Percentiles rank a stretch among this genome's conserved stretches.
These are phyloP conservation scores for Termitomyces sp. DNA, from an alignment of 768 basidiomycete genomes.

Conservation along the genomic window DNA sequence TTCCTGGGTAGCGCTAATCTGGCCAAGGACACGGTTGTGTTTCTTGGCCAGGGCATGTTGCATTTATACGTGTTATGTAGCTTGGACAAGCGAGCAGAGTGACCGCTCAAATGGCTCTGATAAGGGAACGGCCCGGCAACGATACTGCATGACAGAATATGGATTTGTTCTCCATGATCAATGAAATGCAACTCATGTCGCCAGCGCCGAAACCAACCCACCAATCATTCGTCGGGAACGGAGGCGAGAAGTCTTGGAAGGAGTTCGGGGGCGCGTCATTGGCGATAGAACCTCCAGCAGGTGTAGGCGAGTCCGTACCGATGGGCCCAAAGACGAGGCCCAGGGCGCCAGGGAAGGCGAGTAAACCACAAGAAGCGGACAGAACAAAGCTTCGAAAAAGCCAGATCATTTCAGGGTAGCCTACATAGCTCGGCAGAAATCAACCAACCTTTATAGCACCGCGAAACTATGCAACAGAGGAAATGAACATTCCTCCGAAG, in stretches of 20 bases:
- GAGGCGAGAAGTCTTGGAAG: conserved; percentile 31
- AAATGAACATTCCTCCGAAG: conserved; percentile 8
- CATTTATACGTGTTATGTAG: too few relatives aligned
- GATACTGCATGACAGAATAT: conserved; percentile 18
- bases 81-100: too few relatives aligned
- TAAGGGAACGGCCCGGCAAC: conserved; percentile 33
- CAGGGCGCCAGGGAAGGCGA: conserved; percentile 6
- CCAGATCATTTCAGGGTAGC: conserved; percentile 15
- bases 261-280: conserved; percentile 29
- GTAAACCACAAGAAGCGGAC: conserved; percentile 8
- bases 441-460: conserved; percentile 16
- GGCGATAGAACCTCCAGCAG: conserved; percentile 26
- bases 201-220: conserved; percentile 33
- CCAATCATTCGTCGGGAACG: conserved; percentile 35
- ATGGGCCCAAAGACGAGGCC: conserved; percentile 26
- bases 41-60: too few relatives aligned
- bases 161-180: neutral
- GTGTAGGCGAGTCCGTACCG: conserved; percentile 23
- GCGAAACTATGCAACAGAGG: neutral
- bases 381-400: conserved; percentile 8
- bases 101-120: conserved; percentile 26
- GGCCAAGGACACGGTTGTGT: too few relatives aligned
- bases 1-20: too few relatives aligned
- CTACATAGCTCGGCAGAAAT: neutral
- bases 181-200: conserved; percentile 18